A percentile compares a stretch with the other conserved stretches of the same genome.
These are phyloP conservation scores for Linum tenue DNA, from an alignment of 345 rosid genomes.

Conservation along the genomic window DNA sequence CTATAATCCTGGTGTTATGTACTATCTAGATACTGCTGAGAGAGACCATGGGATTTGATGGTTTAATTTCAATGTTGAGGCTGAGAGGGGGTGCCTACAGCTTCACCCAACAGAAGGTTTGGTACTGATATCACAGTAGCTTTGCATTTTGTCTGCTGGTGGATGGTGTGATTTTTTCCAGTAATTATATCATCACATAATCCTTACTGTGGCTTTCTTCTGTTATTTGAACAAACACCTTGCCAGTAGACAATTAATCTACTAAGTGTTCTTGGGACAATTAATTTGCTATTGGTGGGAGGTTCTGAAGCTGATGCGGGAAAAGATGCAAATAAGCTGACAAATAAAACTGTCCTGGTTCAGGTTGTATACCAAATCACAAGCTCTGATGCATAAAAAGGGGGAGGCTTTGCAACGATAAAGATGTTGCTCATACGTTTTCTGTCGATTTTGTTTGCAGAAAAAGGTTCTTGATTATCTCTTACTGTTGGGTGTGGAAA, in stretches of 20 bases:
- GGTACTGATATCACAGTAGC: slow-evolving; percentile 30
- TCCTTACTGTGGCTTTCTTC: slow-evolving; percentile 35
- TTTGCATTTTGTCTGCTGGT: slow-evolving; percentile 2
- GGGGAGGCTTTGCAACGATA: not conserved
- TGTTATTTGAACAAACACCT: slow-evolving; percentile 34
- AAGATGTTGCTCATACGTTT: not conserved
- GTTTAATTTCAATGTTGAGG: slow-evolving; percentile 61
- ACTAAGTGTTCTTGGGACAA: slow-evolving; percentile 75
- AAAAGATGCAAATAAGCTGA: slow-evolving; percentile 65
- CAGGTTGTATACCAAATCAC: slow-evolving; percentile 47
- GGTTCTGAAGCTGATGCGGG: slow-evolving; percentile 58
- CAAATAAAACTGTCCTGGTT: slow-evolving; percentile 72
- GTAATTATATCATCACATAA: slow-evolving; percentile 10
- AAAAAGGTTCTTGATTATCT: slow-evolving; percentile 73
- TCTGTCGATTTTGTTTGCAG: slow-evolving; percentile 32
- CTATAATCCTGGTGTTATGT: slow-evolving; percentile 21
- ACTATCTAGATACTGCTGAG: slow-evolving; percentile 58
- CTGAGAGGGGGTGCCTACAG: slow-evolving; percentile 69
- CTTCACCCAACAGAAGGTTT: slow-evolving; percentile 96
- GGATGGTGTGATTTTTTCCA: not conserved
- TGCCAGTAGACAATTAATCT: slow-evolving; percentile 96
- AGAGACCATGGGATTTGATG: slow-evolving; percentile 91
- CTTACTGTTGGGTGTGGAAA: slow-evolving; percentile 83
- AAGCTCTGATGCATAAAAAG: slow-evolving; percentile 1
- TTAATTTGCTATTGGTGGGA: slow-evolving; percentile 70